Conservation (phyloP, 2,329 filamentous ascomycete genomes). For the Curvularia spicifera region DNA sequence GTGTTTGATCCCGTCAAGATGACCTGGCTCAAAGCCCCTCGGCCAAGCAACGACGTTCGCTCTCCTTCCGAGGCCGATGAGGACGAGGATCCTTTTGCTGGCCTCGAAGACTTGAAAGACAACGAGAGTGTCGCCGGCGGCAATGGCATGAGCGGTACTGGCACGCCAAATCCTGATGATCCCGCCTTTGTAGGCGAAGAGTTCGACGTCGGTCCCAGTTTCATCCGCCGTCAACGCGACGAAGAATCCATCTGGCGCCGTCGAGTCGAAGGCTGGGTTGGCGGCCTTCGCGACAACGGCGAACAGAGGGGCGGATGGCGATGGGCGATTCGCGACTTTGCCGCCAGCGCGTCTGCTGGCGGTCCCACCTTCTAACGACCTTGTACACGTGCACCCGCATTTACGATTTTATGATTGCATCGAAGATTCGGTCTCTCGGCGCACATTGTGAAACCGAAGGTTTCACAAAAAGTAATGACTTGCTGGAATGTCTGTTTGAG, state of each 20-base stretch:
- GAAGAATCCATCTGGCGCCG: conserved; percentile 91
- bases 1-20: conserved; percentile 96
- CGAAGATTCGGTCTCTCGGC: conserved; percentile 29
- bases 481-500: conserved; percentile 32
- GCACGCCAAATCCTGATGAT: conserved; percentile 35
- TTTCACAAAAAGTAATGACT: conserved; percentile 37
- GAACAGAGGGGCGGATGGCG: conserved; percentile 66
- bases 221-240: conserved; percentile 84
- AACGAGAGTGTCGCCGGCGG: conserved; percentile 47
- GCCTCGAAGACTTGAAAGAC: conserved; percentile 91
- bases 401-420: conserved; percentile 45
- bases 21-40: conserved; percentile 87
- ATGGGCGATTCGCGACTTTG: conserved; percentile 70
- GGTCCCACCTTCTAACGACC: conserved; percentile 26
- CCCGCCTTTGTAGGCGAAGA: conserved; percentile 78
- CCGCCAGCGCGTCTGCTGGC: conserved; percentile 38
- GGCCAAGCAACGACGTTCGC: conserved; percentile 44
- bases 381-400: conserved; percentile 26
- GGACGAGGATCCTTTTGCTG: conserved; percentile 92
- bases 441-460: conserved; percentile 28
- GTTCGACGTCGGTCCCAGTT: conserved; percentile 96
- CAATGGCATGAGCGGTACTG: conserved; percentile 29
- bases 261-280: conserved; percentile 87
- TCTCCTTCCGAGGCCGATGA: conserved; percentile 70
- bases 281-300: conserved; percentile 57